phyloP scores from a whole-genome alignment of 352 stramenopile genomes.

The Globisporangium carolinianum region DNA sequence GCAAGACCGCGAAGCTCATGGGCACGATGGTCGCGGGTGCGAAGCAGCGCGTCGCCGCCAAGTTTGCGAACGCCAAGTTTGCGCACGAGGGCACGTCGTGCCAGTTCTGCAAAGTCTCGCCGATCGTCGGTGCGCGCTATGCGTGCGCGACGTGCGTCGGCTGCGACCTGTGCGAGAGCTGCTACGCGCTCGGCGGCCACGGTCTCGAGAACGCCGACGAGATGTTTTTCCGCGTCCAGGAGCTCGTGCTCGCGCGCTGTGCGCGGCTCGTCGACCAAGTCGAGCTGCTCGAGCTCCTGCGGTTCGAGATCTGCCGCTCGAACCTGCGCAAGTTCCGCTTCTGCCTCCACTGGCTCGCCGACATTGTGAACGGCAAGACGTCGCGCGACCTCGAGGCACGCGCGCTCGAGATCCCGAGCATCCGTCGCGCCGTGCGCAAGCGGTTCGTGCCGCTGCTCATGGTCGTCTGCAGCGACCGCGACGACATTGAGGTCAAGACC shows the following conservation, averaged over 20 bases:
- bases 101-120: constrained; percentile 73
- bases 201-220: constrained; percentile 82
- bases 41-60: constrained; percentile 64
- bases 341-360: constrained; percentile 76
- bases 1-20: constrained; percentile 52
- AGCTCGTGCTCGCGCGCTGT: constrained; percentile 64
- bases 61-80: constrained; percentile 60
- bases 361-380: constrained; percentile 75
- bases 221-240: constrained; percentile 76
- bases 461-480: constrained; percentile 64
- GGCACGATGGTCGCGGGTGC: constrained; percentile 60
- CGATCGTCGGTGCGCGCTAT: constrained; percentile 71
- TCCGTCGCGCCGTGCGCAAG: constrained; percentile 72
- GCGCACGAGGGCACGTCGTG: constrained; percentile 70
- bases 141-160: constrained; percentile 73
- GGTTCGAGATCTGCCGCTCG: constrained; percentile 83
- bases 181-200: constrained; percentile 76
- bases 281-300: constrained; percentile 72
- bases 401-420: constrained; percentile 72
- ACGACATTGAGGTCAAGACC: constrained; percentile 81
- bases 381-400: constrained; percentile 67
- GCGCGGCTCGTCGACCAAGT: constrained; percentile 51
- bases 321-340: constrained; percentile 84
- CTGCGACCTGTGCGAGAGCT: constrained; percentile 78
- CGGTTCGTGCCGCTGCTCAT: constrained; percentile 77